Evolutionary conservation across 208 protist genomes (phyloP).

Genomic region (Perkinsela sp.): DNA sequence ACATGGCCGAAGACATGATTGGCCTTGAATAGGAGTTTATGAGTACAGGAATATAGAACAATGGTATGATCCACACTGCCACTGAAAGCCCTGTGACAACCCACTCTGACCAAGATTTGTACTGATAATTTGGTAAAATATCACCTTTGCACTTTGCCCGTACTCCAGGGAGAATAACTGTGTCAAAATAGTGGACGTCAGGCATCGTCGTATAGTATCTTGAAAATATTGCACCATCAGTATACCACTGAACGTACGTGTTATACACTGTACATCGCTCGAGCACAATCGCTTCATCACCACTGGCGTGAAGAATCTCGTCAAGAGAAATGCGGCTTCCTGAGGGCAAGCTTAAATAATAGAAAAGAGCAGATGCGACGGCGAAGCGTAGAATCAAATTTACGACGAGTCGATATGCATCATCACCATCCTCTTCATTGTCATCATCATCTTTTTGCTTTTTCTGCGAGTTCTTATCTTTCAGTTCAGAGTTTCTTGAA

Average conservation of each 20-base stretch:
- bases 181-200: conserved; percentile 1
- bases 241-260: not conserved
- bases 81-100: conserved; percentile 22
- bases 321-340: not conserved
- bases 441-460: not conserved
- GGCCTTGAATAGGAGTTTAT: conserved; percentile 21
- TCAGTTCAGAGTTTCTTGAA: too few species aligned
- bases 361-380: not conserved
- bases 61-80: conserved; percentile 36
- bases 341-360: not conserved
- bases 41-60: conserved; percentile 46
- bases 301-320: not conserved
- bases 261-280: not conserved
- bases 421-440: not conserved
- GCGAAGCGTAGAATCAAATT: not conserved
- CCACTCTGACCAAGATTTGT: conserved; percentile 11
- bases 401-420: not conserved
- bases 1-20: not conserved
- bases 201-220: not conserved
- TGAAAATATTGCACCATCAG: not conserved
- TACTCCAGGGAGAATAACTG: not conserved
- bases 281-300: not conserved
- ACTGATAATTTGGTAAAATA: not conserved
- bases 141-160: not conserved
- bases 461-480: not conserved